A percentile compares a stretch with the other conserved stretches of the same genome.
Conservation (phyloP, 148 eudicot species). For the Cornus kousa region DNA sequence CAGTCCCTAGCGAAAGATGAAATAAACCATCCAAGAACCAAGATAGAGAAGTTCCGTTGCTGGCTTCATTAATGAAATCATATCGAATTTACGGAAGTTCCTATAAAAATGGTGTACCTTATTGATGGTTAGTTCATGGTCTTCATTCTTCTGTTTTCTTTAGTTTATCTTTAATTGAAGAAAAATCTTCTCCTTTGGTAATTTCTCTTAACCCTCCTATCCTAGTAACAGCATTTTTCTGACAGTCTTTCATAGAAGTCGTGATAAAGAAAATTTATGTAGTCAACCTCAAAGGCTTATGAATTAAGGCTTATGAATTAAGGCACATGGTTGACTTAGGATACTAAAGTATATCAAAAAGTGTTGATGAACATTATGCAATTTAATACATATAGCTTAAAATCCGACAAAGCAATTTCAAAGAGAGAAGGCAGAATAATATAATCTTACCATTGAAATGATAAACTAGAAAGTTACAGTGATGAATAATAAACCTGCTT, state of each 20-base stretch:
- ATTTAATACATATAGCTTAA: background rate
- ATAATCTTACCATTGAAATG: background rate
- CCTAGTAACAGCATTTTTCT: no score
- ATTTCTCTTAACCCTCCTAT: background rate
- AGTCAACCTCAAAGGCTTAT: background rate
- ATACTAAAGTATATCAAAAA: background rate
- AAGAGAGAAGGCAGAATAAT: background rate
- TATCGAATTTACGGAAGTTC: background rate
- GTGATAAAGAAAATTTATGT: background rate
- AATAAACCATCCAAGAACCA: no score
- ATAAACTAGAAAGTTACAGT: constrained; percentile 1
- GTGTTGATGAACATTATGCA: background rate
- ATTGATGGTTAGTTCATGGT: background rate
- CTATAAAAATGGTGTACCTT: background rate
- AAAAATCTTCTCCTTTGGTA: background rate
- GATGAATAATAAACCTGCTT: constrained; percentile 53
- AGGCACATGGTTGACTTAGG: background rate
- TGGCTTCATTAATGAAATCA: no score
- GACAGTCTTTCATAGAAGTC: no score
- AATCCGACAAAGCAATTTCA: background rate
- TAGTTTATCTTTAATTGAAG: background rate
- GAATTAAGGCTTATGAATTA: background rate
- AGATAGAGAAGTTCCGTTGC: no score
- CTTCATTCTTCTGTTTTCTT: no score
- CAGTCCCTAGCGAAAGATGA: no score